These are phyloP conservation scores for Grammothele lineata DNA, from an alignment of 768 basidiomycete genomes.

Conservation along the genomic window DNA sequence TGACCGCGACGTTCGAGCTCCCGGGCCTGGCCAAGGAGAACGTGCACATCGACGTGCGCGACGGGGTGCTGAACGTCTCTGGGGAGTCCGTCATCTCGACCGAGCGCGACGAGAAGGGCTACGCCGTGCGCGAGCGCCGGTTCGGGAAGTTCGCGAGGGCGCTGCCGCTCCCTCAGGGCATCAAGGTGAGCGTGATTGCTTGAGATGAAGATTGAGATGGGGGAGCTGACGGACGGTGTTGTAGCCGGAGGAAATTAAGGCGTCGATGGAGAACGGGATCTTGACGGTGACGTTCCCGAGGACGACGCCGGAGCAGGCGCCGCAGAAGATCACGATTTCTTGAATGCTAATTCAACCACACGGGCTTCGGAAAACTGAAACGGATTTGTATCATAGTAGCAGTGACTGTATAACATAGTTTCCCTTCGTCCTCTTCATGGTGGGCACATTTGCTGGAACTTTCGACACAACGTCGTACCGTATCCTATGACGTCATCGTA, in stretches of 20 bases:
- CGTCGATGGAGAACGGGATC: slow-evolving; percentile 44
- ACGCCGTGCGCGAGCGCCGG: slow-evolving; percentile 42
- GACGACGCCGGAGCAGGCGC: slow-evolving; percentile 35
- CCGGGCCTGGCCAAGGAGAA: slow-evolving; percentile 50
- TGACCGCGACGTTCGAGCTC: slow-evolving; percentile 52
- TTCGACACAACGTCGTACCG: no score
- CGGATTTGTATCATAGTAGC: no score
- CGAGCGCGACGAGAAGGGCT: slow-evolving; percentile 33
- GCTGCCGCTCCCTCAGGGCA: slow-evolving; percentile 43
- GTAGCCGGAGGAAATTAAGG: slow-evolving; percentile 32
- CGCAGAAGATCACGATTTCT: slow-evolving; percentile 38
- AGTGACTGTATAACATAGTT: no score
- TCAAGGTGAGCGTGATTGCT: slow-evolving; percentile 34
- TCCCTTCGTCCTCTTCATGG: no score
- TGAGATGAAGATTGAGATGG: no score
- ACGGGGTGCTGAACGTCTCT: slow-evolving; percentile 43
- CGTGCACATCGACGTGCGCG: slow-evolving; percentile 43
- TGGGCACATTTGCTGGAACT: no score
- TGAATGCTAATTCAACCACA: no score
- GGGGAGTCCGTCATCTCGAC: slow-evolving; percentile 35
- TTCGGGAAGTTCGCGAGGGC: slow-evolving; percentile 47
- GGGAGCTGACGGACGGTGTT: no score
- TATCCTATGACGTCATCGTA: no score
- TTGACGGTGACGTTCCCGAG: slow-evolving; percentile 47
- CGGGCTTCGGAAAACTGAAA: background rate